Conservation (phyloP, 1,284 basidiomycete genomes). For the Psilocybe mexicana region DNA sequence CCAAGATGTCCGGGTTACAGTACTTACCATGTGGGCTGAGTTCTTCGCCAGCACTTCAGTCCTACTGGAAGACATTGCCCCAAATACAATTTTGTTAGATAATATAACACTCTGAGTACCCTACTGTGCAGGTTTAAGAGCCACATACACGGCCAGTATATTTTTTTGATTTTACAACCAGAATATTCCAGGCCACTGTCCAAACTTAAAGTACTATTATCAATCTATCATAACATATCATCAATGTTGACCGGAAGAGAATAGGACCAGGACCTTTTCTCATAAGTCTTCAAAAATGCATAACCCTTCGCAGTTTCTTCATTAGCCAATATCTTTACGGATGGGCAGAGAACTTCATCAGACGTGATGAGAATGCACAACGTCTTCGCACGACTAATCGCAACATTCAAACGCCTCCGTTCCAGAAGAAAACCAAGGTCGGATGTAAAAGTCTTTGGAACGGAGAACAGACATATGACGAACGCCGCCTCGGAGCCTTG, state of each 20-base stretch:
- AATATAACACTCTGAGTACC: too few relatives aligned
- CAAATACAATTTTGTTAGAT: too few relatives aligned
- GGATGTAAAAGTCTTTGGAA: slow-evolving; percentile 38
- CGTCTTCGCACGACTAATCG: slow-evolving; percentile 50
- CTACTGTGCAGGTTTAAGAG: too few relatives aligned
- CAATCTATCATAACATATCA: slow-evolving; percentile 9
- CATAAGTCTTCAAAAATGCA: slow-evolving; percentile 45
- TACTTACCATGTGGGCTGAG: background rate
- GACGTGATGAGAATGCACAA: slow-evolving; percentile 49
- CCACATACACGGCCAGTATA: too few relatives aligned
- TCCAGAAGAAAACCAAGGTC: slow-evolving; percentile 46
- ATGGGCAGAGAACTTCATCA: slow-evolving; percentile 42
- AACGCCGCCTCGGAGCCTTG: slow-evolving; percentile 54
- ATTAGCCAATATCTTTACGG: slow-evolving; percentile 41
- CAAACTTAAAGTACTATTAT: background rate
- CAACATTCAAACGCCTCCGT: slow-evolving; percentile 48
- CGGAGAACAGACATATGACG: slow-evolving; percentile 50
- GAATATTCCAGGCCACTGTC: background rate
- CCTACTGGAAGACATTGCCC: too few relatives aligned
- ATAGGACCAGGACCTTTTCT: slow-evolving; percentile 43
- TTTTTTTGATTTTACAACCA: too few relatives aligned
- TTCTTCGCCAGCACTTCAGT: too few relatives aligned
- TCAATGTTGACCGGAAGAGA: slow-evolving; percentile 31
- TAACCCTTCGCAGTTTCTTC: slow-evolving; percentile 46
- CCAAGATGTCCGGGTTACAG: too few relatives aligned